Evolutionary conservation across 1,284 basidiomycete species (phyloP).

Genomic region (Leccinum brunneo-olivaceum): DNA sequence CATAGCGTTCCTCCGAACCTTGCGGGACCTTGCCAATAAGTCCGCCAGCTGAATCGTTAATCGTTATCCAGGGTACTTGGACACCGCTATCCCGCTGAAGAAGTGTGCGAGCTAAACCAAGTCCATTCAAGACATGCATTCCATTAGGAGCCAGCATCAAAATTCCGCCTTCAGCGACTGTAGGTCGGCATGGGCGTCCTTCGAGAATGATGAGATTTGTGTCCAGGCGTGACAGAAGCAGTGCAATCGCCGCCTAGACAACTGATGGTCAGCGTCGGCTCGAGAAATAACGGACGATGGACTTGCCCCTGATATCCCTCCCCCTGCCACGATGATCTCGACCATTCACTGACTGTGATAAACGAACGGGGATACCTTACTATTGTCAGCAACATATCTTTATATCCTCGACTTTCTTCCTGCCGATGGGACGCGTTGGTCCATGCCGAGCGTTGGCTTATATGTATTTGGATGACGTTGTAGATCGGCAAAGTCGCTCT

Average conservation of each 20-base stretch:
- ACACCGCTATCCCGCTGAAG: slow-evolving; percentile 20
- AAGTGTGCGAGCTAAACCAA: slow-evolving; percentile 21
- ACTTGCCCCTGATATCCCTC: slow-evolving; percentile 25
- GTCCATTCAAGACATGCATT: slow-evolving; percentile 27
- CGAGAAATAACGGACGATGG: neutral
- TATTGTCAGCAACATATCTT: neutral
- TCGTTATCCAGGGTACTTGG: slow-evolving; percentile 17
- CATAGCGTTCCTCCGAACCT: slow-evolving; percentile 26
- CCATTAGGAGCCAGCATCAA: slow-evolving; percentile 28
- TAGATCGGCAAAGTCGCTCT: too few relatives aligned
- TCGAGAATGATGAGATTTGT: slow-evolving; percentile 21
- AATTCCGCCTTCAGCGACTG: slow-evolving; percentile 21
- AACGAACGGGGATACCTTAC: neutral
- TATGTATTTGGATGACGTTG: too few relatives aligned
- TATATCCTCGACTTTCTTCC: too few relatives aligned
- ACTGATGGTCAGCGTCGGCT: neutral
- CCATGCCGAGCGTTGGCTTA: too few relatives aligned
- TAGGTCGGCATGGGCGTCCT: slow-evolving; percentile 14
- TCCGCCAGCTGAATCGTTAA: slow-evolving; percentile 21
- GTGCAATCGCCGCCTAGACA: slow-evolving; percentile 18
- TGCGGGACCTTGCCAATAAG: slow-evolving; percentile 23
- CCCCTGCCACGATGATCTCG: slow-evolving; percentile 16
- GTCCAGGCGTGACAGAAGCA: slow-evolving; percentile 25
- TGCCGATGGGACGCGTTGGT: neutral
- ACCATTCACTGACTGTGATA: slow-evolving; percentile 10